phyloP scores from a whole-genome alignment of 352 stramenopile genomes.

The Phytophthora niederhauseri region DNA sequence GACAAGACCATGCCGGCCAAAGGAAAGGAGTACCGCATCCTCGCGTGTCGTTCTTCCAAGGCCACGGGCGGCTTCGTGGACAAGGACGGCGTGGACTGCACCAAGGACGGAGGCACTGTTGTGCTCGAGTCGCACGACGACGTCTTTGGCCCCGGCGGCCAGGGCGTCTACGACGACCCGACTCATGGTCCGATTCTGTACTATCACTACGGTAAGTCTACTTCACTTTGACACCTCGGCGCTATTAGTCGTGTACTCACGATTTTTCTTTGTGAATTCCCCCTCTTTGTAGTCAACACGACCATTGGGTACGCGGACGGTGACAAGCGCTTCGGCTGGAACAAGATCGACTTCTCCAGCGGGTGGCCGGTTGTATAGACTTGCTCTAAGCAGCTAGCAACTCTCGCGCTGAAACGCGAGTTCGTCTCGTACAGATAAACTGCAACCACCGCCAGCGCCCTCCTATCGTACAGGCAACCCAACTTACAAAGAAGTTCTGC shows the following conservation, averaged over 20 bases:
- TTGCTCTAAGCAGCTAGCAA: too few relatives aligned
- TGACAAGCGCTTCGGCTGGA: conserved; percentile 51
- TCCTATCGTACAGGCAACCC: too few relatives aligned
- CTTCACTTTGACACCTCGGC: neutral
- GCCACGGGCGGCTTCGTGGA: conserved; percentile 46
- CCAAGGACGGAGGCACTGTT: conserved; percentile 40
- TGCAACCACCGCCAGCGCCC: too few relatives aligned
- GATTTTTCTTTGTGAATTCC: neutral
- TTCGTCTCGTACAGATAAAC: too few relatives aligned
- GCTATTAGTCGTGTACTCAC: too few relatives aligned
- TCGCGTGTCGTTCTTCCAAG: conserved; percentile 38
- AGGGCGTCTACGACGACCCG: conserved; percentile 52
- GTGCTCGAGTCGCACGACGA: conserved; percentile 47
- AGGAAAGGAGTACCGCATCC: conserved; percentile 57
- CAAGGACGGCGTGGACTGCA: conserved; percentile 37
- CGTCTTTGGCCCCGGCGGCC: conserved; percentile 47
- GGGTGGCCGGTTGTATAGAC: conserved; percentile 43
- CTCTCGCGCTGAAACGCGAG: too few relatives aligned
- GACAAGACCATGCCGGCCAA: conserved; percentile 33
- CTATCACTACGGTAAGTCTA: conserved; percentile 53
- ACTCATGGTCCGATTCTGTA: conserved; percentile 49
- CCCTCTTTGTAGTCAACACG: conserved; percentile 34
- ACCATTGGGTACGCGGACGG: conserved; percentile 43
- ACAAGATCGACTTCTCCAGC: conserved; percentile 47
- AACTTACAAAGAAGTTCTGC: too few relatives aligned